Conservation (phyloP, 2,329 filamentous ascomycete species). For the Phialocephala subalpina region DNA sequence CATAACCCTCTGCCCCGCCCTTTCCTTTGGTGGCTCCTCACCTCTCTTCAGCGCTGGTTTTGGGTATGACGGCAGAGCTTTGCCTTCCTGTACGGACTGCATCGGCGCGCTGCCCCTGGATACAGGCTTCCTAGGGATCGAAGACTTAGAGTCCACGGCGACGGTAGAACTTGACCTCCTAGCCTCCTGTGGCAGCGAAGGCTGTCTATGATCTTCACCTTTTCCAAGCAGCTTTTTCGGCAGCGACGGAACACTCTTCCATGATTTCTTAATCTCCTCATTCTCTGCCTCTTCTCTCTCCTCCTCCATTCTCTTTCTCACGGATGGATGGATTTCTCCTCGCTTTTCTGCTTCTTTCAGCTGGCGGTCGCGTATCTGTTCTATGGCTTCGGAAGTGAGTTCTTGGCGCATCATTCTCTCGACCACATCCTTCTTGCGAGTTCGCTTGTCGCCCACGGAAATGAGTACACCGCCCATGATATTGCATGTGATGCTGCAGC, state of each 20-base stretch:
- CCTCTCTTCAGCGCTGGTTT: constrained; percentile 17
- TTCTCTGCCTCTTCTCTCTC: constrained; percentile 51
- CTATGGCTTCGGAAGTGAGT: constrained; percentile 70
- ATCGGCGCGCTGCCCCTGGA: constrained; percentile 17
- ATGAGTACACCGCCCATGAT: constrained; percentile 80
- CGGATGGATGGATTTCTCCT: constrained; percentile 32
- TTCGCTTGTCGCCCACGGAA: constrained; percentile 75
- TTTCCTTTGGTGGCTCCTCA: constrained; percentile 26
- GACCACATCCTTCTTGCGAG: constrained; percentile 85
- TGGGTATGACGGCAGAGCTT: constrained; percentile 23
- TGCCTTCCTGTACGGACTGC: constrained; percentile 27
- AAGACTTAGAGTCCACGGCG: constrained; percentile 12
- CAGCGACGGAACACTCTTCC: constrained; percentile 36
- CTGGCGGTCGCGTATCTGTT: constrained; percentile 83
- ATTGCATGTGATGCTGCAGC: constrained; percentile 79
- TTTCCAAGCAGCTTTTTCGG: constrained; percentile 39
- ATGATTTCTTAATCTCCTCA: constrained; percentile 38
- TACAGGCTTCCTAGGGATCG: constrained; percentile 18
- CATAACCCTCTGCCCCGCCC: constrained; percentile 32
- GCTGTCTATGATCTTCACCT: constrained; percentile 39
- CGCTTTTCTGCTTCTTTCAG: constrained; percentile 78
- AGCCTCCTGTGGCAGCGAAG: constrained; percentile 32
- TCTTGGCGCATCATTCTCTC: constrained; percentile 79
- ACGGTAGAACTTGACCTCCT: constrained; percentile 25
- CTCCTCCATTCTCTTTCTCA: constrained; percentile 57